Base-by-base conservation (phyloP, 2,329 filamentous ascomycete genomes). In the Ilyonectria destructans region DNA sequence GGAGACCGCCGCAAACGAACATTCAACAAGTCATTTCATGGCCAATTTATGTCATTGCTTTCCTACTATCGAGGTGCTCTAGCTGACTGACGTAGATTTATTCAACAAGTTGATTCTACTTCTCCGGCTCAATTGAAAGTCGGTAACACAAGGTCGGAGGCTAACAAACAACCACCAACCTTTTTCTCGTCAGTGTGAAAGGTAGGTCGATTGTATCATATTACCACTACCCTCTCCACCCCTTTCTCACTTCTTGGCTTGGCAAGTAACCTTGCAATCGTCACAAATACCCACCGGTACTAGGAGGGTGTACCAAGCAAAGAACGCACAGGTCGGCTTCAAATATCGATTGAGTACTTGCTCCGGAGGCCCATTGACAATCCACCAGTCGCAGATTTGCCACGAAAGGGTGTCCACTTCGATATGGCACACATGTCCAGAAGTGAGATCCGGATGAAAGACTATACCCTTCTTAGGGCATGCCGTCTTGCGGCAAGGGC, bases 351-450 rank as follows among this genome's bases (percentile, higher is more conserved):
- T 77, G 35, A 77, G 64, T 4, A 77, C 75, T 19, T 75, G 72
- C n/a, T 77, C 72, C 33, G 74, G 65, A 1, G 75, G 75, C 6
- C 75, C 75, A 31, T 77, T 70, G 21, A 63, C 54, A 48, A 77
- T 68, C 75, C 75, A 77, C 74, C 74, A 76, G 15, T 71, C 65
- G 63, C 75, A 77, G 6, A 76, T 75, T 3, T 76, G 68, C 75
- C 75, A 77, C 4, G 65, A 67, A 29, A 70, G 63, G n/a, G 67
- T 72, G 40, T 72, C 73, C 12, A 73, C 37, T 45, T 77, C 72
- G 23, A 77, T 68, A 8, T 48, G 48, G 13, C 58, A 55, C 13
- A 77, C 67, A 26, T 77, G 75, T 7, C 75, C 75, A 45, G 67
- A 62, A 12, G 57, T 67, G n/a, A 72, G 51, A 29, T 64, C 60